phyloP scores from a whole-genome alignment of 2,329 filamentous ascomycete species.

The Pseudocercospora crystallina region DNA sequence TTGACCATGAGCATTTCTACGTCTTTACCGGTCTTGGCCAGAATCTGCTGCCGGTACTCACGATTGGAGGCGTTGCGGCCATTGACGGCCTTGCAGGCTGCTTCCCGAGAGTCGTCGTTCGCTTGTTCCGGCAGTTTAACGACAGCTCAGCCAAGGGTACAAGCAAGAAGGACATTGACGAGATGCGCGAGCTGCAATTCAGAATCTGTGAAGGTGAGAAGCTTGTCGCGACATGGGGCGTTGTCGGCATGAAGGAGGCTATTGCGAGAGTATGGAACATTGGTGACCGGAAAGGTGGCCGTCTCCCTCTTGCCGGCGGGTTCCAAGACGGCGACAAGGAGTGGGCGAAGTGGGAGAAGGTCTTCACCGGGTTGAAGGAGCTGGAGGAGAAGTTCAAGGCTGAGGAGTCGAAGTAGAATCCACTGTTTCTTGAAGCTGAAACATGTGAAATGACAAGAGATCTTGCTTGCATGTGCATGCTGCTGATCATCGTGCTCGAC shows the following conservation, averaged over 20 bases:
- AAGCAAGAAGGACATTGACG: conserved; percentile 44
- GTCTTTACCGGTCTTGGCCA: conserved; percentile 66
- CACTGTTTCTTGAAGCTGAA: neutral
- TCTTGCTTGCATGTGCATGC: too few relatives aligned
- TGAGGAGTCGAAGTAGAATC: conserved; percentile 14
- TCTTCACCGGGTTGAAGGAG: conserved; percentile 46
- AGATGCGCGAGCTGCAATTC: conserved; percentile 59
- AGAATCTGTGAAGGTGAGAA: conserved; percentile 63
- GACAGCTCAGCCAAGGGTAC: conserved; percentile 41
- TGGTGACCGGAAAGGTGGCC: conserved; percentile 59
- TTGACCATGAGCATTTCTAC: conserved; percentile 60
- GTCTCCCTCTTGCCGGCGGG: conserved; percentile 59
- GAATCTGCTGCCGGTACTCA: conserved; percentile 62
- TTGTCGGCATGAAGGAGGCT: conserved; percentile 66
- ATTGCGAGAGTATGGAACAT: conserved; percentile 59
- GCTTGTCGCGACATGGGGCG: conserved; percentile 59
- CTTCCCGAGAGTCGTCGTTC: conserved; percentile 62
- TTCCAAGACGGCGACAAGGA: conserved; percentile 58
- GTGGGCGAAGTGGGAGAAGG: conserved; percentile 56
- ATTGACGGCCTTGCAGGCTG: conserved; percentile 67
- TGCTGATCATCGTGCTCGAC: too few relatives aligned
- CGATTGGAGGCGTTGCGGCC: conserved; percentile 63
- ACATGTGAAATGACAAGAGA: too few relatives aligned
- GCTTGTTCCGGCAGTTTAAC: conserved; percentile 54
- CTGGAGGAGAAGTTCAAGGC: conserved; percentile 41